Conservation (phyloP, 202 grass and related monocot species). For the Bolboschoenoplectus hybrid region DNA sequence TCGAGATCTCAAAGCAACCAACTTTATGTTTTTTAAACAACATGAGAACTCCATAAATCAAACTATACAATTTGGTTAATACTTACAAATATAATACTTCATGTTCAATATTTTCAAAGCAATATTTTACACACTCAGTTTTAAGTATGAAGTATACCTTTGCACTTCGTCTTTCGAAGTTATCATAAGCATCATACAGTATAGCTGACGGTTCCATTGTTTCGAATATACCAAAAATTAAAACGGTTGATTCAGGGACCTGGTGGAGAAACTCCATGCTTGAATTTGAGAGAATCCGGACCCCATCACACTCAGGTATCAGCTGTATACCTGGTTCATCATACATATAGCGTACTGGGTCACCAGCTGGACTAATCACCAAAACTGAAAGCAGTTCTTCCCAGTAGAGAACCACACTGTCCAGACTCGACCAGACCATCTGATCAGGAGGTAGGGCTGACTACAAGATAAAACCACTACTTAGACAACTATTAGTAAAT, state of each 20-base stretch:
- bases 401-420: conserved; percentile 95
- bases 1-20: background rate
- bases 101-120: conserved; percentile 3
- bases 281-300: conserved; percentile 95
- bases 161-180: conserved; percentile 91
- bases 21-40: conserved; percentile 20
- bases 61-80: background rate
- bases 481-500: conserved; percentile 1
- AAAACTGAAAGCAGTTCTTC: conserved; percentile 82
- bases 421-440: conserved; percentile 91
- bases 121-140: conserved; percentile 25
- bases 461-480: conserved; percentile 49
- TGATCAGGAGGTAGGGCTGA: conserved; percentile 95
- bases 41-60: conserved; percentile 3
- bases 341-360: conserved; percentile 81
- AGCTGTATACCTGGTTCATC: conserved; percentile 86
- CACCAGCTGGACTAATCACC: conserved; percentile 89
- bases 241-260: conserved; percentile 87
- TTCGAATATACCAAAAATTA: conserved; percentile 84
- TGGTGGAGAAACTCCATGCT: conserved; percentile 97
- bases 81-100: background rate
- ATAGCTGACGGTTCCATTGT: conserved; percentile 92
- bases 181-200: conserved; percentile 95
- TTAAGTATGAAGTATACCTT: conserved; percentile 60
- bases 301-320: conserved; percentile 93